Evolutionary conservation across 1,284 basidiomycete genomes (phyloP), one percentile per base, ranked within the genome.

Genomic region (Violaceomyces palustris): DNA sequence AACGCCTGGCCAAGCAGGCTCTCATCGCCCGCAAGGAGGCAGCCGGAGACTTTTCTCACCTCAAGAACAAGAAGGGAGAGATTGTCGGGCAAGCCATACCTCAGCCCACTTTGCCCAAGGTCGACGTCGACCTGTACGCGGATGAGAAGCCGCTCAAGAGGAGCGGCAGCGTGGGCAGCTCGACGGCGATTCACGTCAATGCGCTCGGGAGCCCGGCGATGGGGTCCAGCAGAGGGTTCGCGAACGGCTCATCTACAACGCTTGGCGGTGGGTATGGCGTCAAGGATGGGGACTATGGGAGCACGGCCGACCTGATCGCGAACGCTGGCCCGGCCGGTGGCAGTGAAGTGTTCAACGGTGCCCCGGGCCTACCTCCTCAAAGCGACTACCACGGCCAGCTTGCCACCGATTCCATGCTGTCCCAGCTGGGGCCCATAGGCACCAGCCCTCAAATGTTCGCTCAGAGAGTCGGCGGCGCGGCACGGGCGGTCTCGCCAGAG

Each of bases 81-180:
- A 76, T 88, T 64, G 79, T 88, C 42, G 82, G 80, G 15, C 81
- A 85, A 56, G 85, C 87, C n/a, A 79, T 88, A 18, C 87, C 87
- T n/a, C 90, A 94, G 75, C 92, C 92, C 0, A 98, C 92, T 2
- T 80, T 97, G 35, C 92, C 92, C n/a, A 86, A 87, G 54, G 80
- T 98, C 42, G 86, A 83, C 17, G 78, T 94, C 46, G 86, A 89
- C 53, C 87, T 93, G 54, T 85, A 86, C 53, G 68, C 79, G 50
- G 82, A 85, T 55, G 83, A 87, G 30, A 58, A 57, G 37, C 46
- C 43, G 1, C 17, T 49, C 41, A 40, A 64, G 38, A 43, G 59
- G n/a, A 42, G 30, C 31, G 42, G 31, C 42, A 54, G 53, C 34
- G 39, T 51, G 25, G 45, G 44, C 27, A 52, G 50, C 45, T 64